Evolutionary conservation across 495 filamentous ascomycete species (phyloP).

Genomic region (Xylaria sp.): DNA sequence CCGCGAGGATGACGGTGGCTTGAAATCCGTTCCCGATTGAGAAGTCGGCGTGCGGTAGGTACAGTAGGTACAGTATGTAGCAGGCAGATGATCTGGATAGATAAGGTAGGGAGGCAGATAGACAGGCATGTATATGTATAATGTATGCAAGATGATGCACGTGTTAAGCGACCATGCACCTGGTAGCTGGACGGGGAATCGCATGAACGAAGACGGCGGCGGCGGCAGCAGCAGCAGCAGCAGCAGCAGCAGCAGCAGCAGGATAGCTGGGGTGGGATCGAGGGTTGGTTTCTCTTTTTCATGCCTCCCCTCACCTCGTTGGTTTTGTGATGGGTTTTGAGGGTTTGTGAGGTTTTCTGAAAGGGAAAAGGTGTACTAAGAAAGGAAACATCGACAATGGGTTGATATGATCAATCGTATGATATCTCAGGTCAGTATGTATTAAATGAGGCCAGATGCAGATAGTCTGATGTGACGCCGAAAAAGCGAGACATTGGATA

Average conservation of each 20-base stretch:
- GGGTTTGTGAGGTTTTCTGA: too few species aligned
- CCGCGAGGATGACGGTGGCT: slow-evolving; percentile 7
- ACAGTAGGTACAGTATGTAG: not conserved
- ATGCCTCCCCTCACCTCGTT: too few species aligned
- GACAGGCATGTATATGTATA: slow-evolving; percentile 1
- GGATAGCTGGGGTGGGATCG: not conserved
- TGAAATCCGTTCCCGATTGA: slow-evolving; percentile 24
- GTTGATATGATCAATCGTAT: slow-evolving; percentile 21
- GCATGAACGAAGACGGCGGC: not conserved
- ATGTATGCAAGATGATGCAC: slow-evolving; percentile 24
- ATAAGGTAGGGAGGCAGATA: too few species aligned
- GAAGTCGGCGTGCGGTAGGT: not conserved
- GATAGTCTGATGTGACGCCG: slow-evolving; percentile 6
- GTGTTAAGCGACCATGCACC: slow-evolving; percentile 20
- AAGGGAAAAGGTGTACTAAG: too few species aligned
- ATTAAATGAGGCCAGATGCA: not conserved
- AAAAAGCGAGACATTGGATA: not conserved
- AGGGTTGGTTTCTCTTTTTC: not conserved
- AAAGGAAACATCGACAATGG: not conserved
- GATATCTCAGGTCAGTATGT: slow-evolving; percentile 1
- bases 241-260: too few species aligned
- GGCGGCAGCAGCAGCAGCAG: too few species aligned
- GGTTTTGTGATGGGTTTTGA: too few species aligned
- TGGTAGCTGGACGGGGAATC: not conserved
- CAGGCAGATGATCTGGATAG: too few species aligned